Conservation (phyloP, 257 asterid genomes). For the Apocynum venetum region DNA sequence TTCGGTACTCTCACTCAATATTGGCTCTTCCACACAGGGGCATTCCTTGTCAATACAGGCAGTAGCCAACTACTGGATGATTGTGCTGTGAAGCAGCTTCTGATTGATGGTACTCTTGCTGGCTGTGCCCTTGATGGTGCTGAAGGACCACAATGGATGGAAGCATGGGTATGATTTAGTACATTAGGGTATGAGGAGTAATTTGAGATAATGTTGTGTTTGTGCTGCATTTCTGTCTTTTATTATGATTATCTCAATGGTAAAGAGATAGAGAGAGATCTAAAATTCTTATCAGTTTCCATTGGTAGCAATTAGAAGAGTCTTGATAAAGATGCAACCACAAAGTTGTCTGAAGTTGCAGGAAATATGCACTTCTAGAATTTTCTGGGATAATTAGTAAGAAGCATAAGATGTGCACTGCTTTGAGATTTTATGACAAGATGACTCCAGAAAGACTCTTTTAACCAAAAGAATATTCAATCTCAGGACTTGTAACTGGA, state of each 20-base stretch:
- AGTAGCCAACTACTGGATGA: constrained; percentile 98
- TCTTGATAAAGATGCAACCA: background rate
- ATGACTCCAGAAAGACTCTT: background rate
- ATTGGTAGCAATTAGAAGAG: background rate
- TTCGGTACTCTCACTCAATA: constrained; percentile 24
- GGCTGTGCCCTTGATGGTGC: constrained; percentile 99
- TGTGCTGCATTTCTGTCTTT: constrained; percentile 11
- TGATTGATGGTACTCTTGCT: constrained; percentile 93
- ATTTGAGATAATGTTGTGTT: constrained; percentile 18
- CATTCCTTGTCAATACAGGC: constrained; percentile 97
- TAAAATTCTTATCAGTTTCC: background rate
- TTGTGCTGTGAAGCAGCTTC: constrained; percentile 96
- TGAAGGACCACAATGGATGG: constrained; percentile 99
- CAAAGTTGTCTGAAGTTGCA: background rate
- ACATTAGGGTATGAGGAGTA: constrained; percentile 60
- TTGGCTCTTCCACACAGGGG: constrained; percentile 56
- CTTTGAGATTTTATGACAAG: background rate
- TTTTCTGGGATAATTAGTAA: background rate
- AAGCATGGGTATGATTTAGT: constrained; percentile 99
- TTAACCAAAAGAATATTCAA: background rate
- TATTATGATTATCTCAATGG: background rate
- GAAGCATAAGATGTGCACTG: background rate
- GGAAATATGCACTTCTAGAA: background rate
- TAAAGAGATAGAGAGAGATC: constrained; percentile 1
- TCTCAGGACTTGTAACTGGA: background rate